Conservation (phyloP, 2,329 filamentous ascomycete genomes). For the Xylariales sp. region DNA sequence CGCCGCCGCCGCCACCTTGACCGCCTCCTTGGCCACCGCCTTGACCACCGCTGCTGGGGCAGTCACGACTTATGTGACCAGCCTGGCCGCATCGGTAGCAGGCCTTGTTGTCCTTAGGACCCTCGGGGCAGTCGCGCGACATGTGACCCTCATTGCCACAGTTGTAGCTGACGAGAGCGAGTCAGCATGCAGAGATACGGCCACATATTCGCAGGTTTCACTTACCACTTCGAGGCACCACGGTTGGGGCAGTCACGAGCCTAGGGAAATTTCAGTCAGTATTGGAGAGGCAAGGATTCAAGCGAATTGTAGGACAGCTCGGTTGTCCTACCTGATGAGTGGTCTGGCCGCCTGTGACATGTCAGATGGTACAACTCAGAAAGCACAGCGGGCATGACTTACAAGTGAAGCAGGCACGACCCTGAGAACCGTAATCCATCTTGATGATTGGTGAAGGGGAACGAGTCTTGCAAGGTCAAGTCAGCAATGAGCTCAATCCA, state of each 20-base stretch:
- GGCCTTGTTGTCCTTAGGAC: slow-evolving; percentile 79
- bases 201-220: slow-evolving; percentile 13
- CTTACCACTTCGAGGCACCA: slow-evolving; percentile 76
- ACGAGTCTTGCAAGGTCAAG: too few species aligned
- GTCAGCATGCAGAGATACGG: not conserved
- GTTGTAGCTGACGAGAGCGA: slow-evolving; percentile 26
- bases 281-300: not conserved
- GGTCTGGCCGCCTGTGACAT: slow-evolving; percentile 60
- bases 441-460: slow-evolving; percentile 20
- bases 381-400: too few species aligned
- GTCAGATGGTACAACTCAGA: slow-evolving; percentile 19
- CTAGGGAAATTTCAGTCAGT: slow-evolving; percentile 35
- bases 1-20: slow-evolving; percentile 38
- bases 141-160: slow-evolving; percentile 65
- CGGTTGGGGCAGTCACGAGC: slow-evolving; percentile 83
- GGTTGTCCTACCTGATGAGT: slow-evolving; percentile 64
- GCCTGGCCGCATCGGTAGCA: slow-evolving; percentile 76
- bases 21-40: slow-evolving; percentile 39
- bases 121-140: slow-evolving; percentile 80
- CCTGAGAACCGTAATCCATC: slow-evolving; percentile 37
- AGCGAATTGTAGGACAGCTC: not conserved
- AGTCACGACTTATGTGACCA: slow-evolving; percentile 91
- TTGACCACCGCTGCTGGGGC: slow-evolving; percentile 48
- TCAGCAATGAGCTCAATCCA: too few species aligned
- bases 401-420: slow-evolving; percentile 49